Base-by-base conservation (phyloP, 2,329 filamentous ascomycete genomes). In the Paraconiothyrium sp. region DNA sequence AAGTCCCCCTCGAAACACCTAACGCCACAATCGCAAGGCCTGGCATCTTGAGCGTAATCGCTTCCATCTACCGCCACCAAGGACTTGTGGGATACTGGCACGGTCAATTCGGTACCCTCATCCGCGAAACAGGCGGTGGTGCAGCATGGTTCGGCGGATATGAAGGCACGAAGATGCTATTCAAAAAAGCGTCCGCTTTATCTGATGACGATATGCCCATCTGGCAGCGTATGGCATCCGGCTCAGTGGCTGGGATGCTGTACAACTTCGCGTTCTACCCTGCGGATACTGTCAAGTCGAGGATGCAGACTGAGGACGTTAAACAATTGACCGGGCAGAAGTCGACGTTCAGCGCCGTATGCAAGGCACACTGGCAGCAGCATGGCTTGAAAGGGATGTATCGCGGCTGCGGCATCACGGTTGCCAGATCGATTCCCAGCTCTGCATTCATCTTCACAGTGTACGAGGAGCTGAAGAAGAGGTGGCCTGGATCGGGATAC, bases 221-320 rank as follows among this genome's bases (percentile, higher is more conserved):
- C 5, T 92, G 91, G 85, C 93, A 97, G 80, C 93, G 97, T 78
- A 92, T 96, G 74, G 76, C 92, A 22, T 92, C 94, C 1, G 94
- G 94, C 46, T 94, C 94, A 2, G 88, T 89, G 8, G 95, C 94
- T 3, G 95, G 95, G 57, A 92, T 97, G 82, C 90, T 89, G 39
- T 99, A 99, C 82, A 99, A 99, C 78, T 98, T 98, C 76, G 82
- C 97, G 24, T 97, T 98, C 84, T 99, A 95, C 77, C 95, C 95
- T 0, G 95, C 95, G 54, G 95, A 99, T 77, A 99, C 95, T 0
- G 91, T 99, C 83, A 99, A 99, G 82, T 96, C 92, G 20, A 89
- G 94, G 51, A 97, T 99, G 90, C 95, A 99, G 81, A 99, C 95
- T 0, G 86, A 91, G 57, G 90, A 93, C 5, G 83, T 92, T 47